Evolutionary conservation across 2,329 filamentous ascomycete species (phyloP).

Genomic region (Ascochyta lentis): DNA sequence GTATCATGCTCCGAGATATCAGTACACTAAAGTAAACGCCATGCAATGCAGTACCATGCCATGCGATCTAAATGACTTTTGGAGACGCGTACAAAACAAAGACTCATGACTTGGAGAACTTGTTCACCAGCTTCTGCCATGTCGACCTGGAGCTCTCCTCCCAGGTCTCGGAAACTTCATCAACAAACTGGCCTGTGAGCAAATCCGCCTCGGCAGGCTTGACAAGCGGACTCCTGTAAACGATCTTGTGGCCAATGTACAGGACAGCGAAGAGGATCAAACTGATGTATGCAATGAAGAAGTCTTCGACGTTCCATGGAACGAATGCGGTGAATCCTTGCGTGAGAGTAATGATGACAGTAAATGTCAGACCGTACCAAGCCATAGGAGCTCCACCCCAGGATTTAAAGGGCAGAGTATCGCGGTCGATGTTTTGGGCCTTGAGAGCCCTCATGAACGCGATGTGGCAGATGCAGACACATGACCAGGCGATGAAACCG

Average conservation of each 20-base stretch:
- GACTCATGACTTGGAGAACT: slow-evolving; percentile 21
- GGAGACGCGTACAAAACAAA: slow-evolving; percentile 2
- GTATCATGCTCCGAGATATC: slow-evolving; percentile 15
- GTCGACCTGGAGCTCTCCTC: slow-evolving; percentile 41
- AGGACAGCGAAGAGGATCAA: slow-evolving; percentile 54
- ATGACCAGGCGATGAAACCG: slow-evolving; percentile 51
- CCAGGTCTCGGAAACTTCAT: slow-evolving; percentile 40
- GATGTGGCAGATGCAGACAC: slow-evolving; percentile 49
- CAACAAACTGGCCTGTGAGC: slow-evolving; percentile 48
- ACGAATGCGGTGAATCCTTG: slow-evolving; percentile 53
- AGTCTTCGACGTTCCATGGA: slow-evolving; percentile 44
- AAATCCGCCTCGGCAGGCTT: slow-evolving; percentile 53
- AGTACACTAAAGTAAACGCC: slow-evolving; percentile 21
- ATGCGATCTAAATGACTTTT: slow-evolving; percentile 24
- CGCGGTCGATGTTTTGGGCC: slow-evolving; percentile 47
- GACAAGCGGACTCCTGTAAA: slow-evolving; percentile 49
- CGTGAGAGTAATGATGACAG: slow-evolving; percentile 49
- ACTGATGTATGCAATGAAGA: slow-evolving; percentile 51
- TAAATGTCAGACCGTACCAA: slow-evolving; percentile 49
- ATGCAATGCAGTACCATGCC: slow-evolving; percentile 30
- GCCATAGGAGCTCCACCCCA: slow-evolving; percentile 45
- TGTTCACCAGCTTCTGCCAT: slow-evolving; percentile 42
- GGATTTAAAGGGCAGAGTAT: slow-evolving; percentile 48
- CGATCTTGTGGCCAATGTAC: slow-evolving; percentile 66
- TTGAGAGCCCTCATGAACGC: slow-evolving; percentile 48